phyloP scores from a whole-genome alignment of 2,329 filamentous ascomycete genomes.

The Colletotrichum tofieldiae region DNA sequence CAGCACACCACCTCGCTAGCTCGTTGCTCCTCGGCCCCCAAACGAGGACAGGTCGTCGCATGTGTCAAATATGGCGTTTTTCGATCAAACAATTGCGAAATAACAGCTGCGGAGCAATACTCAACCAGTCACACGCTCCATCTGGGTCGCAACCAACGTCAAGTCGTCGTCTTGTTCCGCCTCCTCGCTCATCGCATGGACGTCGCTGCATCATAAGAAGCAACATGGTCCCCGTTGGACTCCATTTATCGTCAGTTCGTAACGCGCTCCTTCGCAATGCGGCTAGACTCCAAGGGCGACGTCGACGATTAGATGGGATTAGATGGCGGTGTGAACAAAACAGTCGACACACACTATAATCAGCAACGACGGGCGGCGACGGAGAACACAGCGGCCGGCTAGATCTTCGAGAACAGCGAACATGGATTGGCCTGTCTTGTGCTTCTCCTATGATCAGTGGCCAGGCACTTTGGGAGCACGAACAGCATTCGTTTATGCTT shows the following conservation, averaged over 20 bases:
- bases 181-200: not conserved
- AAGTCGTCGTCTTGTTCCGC: not conserved
- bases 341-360: constrained; percentile 7
- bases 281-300: constrained; percentile 18
- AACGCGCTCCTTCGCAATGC: constrained; percentile 6
- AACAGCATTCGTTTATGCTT: constrained; percentile 34
- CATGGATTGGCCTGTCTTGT: constrained; percentile 35
- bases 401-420: constrained; percentile 26
- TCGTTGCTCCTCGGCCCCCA: constrained; percentile 17
- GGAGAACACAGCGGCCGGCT: constrained; percentile 18
- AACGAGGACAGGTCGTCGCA: constrained; percentile 22
- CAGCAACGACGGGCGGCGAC: not conserved
- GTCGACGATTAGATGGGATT: constrained; percentile 18
- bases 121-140: constrained; percentile 17
- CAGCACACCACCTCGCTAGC: constrained; percentile 12
- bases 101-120: constrained; percentile 15
- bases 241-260: constrained; percentile 22
- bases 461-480: constrained; percentile 13
- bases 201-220: constrained; percentile 27
- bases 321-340: constrained; percentile 39
- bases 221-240: constrained; percentile 2
- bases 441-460: constrained; percentile 28
- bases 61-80: constrained; percentile 39
- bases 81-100: constrained; percentile 39
- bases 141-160: constrained; percentile 8